Conservation (phyloP, 768 basidiomycete species). For the Obba rivulosa region DNA sequence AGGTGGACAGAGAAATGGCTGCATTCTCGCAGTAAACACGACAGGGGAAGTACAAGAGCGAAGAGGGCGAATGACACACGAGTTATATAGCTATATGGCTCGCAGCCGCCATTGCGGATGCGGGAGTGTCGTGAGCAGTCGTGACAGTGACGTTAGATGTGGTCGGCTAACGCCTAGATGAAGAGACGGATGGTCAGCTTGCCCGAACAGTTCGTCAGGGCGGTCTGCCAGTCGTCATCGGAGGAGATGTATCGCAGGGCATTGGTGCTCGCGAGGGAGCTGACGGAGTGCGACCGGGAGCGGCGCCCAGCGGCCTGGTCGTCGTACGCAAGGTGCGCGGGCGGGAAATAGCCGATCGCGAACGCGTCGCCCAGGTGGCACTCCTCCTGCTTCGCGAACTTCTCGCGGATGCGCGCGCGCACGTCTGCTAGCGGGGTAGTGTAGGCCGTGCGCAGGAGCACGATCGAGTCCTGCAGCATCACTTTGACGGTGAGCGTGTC, state of each 20-base stretch:
- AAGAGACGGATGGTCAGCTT: constrained; percentile 58
- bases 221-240: constrained; percentile 57
- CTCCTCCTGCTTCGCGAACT: constrained; percentile 60
- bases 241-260: constrained; percentile 42
- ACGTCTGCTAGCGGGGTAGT: constrained; percentile 45
- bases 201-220: constrained; percentile 37
- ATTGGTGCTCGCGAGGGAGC: constrained; percentile 1
- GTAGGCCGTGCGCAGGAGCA: constrained; percentile 53
- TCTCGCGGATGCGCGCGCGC: constrained; percentile 54
- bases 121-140: background rate
- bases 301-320: constrained; percentile 3
- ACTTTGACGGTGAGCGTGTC: constrained; percentile 56
- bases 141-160: background rate
- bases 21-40: background rate
- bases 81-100: background rate
- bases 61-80: background rate
- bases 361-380: constrained; percentile 50
- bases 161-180: constrained; percentile 16
- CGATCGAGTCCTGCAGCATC: constrained; percentile 52
- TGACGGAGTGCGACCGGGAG: background rate
- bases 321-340: constrained; percentile 11
- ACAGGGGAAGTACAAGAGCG: background rate
- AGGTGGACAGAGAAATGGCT: background rate
- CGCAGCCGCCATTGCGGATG: background rate
- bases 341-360: constrained; percentile 48